Evolutionary conservation across 148 eudicot species (phyloP), one percentile per base, ranked within the genome.

Genomic region (Silene conica): DNA sequence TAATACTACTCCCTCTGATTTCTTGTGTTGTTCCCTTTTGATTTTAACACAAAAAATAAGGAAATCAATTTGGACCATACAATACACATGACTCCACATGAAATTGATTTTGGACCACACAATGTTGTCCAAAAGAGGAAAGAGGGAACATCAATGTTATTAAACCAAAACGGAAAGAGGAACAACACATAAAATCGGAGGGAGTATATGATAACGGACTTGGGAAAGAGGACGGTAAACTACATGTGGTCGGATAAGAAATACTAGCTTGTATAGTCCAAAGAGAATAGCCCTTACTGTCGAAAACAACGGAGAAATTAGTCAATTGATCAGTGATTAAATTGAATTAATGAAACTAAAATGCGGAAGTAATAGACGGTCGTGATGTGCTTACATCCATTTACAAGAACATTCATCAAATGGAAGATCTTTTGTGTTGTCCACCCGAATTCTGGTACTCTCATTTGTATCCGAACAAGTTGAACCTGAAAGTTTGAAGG

Each of bases 341-440:
- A 71, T 8, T 21, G 23, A 15, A 69, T 34, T 11, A 26, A 69
- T 34, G 15, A 26, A 63, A 41, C 0, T 4, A 68, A 46, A 34
- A 66, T 16, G 31, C 34, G 56, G 59, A 31, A 76, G 10, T 69
- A 71, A 68, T 21, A 55, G 61, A 75, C 74, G 50, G 63, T 38
- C 59, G 67, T 56, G 26, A 58, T 46, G 28, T 65, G 68, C 89
- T 84, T 85, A 91, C 97, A 80, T 85, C 91, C 91, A 76, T 84
- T 89, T 15, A 91, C 97, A 16, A 87, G 50, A 76, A 91, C 86
- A 73, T 87, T 91, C 96, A 91, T 89, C 78, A 86, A 79, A 80
- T 89, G 91, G 81, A 91, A 91, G 68, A 87, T 88, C 77, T 91
- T 91, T 80, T 91, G 96, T 22, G 91, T 89, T 20, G 93, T 91